Evolutionary conservation across 805 yeast species (phyloP).

Genomic region (Candida ulmi): DNA sequence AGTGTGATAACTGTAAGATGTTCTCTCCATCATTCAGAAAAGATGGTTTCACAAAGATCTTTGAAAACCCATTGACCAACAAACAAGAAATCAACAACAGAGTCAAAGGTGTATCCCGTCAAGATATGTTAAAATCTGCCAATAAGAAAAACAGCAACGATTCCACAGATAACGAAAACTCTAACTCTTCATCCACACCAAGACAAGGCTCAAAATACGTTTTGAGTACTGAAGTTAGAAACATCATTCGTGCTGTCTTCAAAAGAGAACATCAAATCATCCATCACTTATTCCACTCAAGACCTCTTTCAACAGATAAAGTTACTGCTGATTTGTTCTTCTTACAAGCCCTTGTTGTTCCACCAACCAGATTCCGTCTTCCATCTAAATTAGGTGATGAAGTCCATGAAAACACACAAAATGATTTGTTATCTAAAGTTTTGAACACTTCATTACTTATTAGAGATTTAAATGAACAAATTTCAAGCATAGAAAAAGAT

Average conservation of each 20-base stretch:
- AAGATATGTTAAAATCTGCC: slow-evolving; percentile 50
- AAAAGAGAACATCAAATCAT: slow-evolving; percentile 63
- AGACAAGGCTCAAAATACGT: slow-evolving; percentile 80
- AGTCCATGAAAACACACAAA: slow-evolving; percentile 90
- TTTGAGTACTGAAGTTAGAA: slow-evolving; percentile 81
- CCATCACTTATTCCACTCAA: slow-evolving; percentile 72
- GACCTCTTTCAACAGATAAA: slow-evolving; percentile 50
- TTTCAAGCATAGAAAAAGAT: slow-evolving; percentile 55
- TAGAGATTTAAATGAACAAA: slow-evolving; percentile 84
- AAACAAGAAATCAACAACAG: slow-evolving; percentile 79
- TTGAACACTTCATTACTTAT: slow-evolving; percentile 76
- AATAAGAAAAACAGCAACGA: slow-evolving; percentile 18
- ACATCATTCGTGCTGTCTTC: slow-evolving; percentile 71
- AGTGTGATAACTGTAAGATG: slow-evolving; percentile 96
- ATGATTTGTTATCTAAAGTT: slow-evolving; percentile 77
- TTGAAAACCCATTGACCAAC: slow-evolving; percentile 79
- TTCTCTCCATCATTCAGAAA: slow-evolving; percentile 90
- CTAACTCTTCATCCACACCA: slow-evolving; percentile 22
- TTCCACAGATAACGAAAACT: slow-evolving; percentile 26
- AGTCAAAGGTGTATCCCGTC: slow-evolving; percentile 72
- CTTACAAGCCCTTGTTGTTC: slow-evolving; percentile 82
- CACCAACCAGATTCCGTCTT: slow-evolving; percentile 93
- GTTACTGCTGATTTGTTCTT: slow-evolving; percentile 80
- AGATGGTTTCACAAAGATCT: slow-evolving; percentile 90
- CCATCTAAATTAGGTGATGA: slow-evolving; percentile 98